Evolutionary conservation across 768 basidiomycete genomes (phyloP).

Genomic region (Russula emetica): DNA sequence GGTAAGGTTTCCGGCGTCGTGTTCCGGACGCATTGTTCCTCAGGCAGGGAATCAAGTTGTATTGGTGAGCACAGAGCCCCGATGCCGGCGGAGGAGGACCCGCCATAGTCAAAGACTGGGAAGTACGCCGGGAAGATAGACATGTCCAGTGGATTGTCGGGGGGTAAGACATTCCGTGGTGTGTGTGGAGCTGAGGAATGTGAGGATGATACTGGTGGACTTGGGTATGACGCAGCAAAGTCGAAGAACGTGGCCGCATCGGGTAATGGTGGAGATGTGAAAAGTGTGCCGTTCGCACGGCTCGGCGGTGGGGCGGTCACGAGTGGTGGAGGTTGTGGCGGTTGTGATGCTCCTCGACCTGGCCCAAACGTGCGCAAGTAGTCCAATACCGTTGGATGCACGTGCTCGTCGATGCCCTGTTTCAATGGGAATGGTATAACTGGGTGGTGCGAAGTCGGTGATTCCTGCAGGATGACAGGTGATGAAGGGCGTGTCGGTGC

Average conservation of each 20-base stretch:
- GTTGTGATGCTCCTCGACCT: constrained; percentile 14
- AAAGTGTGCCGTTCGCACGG: background rate
- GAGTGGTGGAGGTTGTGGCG: constrained; percentile 12
- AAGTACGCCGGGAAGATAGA: constrained; percentile 25
- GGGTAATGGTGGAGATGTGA: constrained; percentile 7
- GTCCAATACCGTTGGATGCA: constrained; percentile 62
- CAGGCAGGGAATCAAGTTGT: constrained; percentile 16
- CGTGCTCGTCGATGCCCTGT: constrained; percentile 44
- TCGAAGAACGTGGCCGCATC: constrained; percentile 21
- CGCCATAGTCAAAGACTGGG: constrained; percentile 25
- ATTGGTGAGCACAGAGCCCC: constrained; percentile 22
- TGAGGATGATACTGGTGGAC: constrained; percentile 17
- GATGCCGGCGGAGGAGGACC: background rate
- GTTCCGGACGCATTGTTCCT: constrained; percentile 28
- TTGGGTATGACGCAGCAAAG: constrained; percentile 22
- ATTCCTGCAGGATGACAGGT: constrained; percentile 46
- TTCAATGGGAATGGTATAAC: constrained; percentile 66
- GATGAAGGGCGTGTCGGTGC: constrained; percentile 39
- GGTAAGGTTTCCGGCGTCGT: constrained; percentile 32
- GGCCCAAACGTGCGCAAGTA: constrained; percentile 62
- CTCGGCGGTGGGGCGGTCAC: constrained; percentile 13
- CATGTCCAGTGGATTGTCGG: constrained; percentile 17
- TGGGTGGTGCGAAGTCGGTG: constrained; percentile 67
- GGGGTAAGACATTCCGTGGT: background rate
- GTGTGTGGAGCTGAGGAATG: constrained; percentile 20